Conservation (phyloP, 805 yeast genomes). For the Sungouiozyma intestinalis region DNA sequence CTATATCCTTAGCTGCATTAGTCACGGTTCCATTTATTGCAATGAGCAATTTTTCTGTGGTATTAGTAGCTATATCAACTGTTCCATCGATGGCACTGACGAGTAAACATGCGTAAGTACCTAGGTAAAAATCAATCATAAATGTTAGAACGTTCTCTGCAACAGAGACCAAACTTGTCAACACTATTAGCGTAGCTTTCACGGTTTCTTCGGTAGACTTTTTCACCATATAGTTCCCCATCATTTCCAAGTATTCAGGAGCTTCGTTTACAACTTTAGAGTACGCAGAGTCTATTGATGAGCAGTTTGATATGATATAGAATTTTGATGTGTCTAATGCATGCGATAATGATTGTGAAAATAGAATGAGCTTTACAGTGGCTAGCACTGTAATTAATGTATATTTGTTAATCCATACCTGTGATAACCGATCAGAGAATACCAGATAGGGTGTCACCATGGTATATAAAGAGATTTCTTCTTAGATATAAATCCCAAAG, state of each 20-base stretch:
- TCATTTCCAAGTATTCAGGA: slow-evolving; percentile 46
- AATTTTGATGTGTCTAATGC: slow-evolving; percentile 34
- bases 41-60: slow-evolving; percentile 52
- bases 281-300: slow-evolving; percentile 33
- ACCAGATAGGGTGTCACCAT: slow-evolving; percentile 31
- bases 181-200: slow-evolving; percentile 33
- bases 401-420: slow-evolving; percentile 55
- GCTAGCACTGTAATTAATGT: slow-evolving; percentile 47
- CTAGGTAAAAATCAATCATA: slow-evolving; percentile 60
- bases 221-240: slow-evolving; percentile 44
- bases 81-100: slow-evolving; percentile 66
- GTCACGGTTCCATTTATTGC: slow-evolving; percentile 53
- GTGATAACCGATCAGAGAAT: slow-evolving; percentile 46
- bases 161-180: slow-evolving; percentile 42
- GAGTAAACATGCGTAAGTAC: slow-evolving; percentile 78
- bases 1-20: slow-evolving; percentile 47
- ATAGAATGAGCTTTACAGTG: slow-evolving; percentile 49
- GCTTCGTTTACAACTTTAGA: slow-evolving; percentile 31
- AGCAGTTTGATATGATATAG: slow-evolving; percentile 37
- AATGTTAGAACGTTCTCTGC: slow-evolving; percentile 53
- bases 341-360: slow-evolving; percentile 36
- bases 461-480: too few species aligned
- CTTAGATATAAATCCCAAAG: too few species aligned
- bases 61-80: slow-evolving; percentile 60
- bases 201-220: slow-evolving; percentile 40